Conservation (phyloP, 495 filamentous ascomycete genomes). For the Penicillium pancosmium region DNA sequence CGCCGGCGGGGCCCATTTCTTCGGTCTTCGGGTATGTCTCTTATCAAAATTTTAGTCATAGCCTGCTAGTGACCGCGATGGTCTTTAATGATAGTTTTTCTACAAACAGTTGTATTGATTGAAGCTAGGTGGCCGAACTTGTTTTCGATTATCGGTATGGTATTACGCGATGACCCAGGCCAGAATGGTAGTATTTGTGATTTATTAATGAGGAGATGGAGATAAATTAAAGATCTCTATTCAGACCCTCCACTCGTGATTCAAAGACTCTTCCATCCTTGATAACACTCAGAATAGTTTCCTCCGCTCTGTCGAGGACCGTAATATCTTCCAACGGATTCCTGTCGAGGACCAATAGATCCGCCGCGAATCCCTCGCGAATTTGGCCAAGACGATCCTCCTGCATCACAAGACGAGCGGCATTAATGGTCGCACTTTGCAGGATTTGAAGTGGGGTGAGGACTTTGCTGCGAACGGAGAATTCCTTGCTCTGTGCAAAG, state of each 20-base stretch:
- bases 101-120: background rate
- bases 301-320: slow-evolving; percentile 47
- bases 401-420: slow-evolving; percentile 45
- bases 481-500: slow-evolving; percentile 52
- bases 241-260: slow-evolving; percentile 7
- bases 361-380: slow-evolving; percentile 40
- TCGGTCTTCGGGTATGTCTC: background rate
- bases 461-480: slow-evolving; percentile 44
- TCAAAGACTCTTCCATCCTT: slow-evolving; percentile 49
- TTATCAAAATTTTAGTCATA: background rate
- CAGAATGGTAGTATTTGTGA: background rate
- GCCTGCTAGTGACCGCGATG: background rate
- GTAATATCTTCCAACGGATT: slow-evolving; percentile 56
- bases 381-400: slow-evolving; percentile 48
- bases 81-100: background rate
- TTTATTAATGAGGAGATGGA: background rate
- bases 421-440: slow-evolving; percentile 53
- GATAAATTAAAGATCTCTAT: background rate
- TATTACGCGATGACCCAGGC: background rate
- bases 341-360: slow-evolving; percentile 42
- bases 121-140: background rate
- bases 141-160: background rate
- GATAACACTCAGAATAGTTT: slow-evolving; percentile 46
- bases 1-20: background rate
- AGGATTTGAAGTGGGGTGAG: slow-evolving; percentile 46